Base-by-base conservation (phyloP, 768 basidiomycete species). In the Boletus pseudo-olivaceus region DNA sequence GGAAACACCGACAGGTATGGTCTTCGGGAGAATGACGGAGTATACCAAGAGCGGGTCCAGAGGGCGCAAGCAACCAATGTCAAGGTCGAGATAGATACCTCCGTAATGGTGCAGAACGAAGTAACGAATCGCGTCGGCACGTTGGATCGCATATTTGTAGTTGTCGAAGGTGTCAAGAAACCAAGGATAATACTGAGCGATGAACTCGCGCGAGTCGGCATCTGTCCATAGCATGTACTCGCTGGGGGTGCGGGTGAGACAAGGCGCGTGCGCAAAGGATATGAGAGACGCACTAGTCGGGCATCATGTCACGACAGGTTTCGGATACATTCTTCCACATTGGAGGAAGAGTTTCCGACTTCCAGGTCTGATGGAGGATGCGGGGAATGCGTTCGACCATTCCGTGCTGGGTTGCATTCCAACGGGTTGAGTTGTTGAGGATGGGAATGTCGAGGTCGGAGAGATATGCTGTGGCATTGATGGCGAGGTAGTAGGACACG, bases 171-270 rank as follows among this genome's bases (percentile, higher is more conserved):
- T 96, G 63, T 90, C 83, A 47, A 99, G 81, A 73, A 97, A 97
- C 87, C 93, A 93, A 19, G 88, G 80, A 65, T 98, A 99, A 55
- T 92, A 72, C 55, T 83, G 73, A 17, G 88, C 86, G 63, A 99
- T 91, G 72, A 99, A 98, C 61, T 88, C 81, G 60, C 93, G 85
- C 15, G 97, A 91, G 57, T 80, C 76, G 8, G 84, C 89, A 70
- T 99, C 97, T 14, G 97, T 98, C 97, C 97, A 99, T 11, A 99
- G 80, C 78, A 85, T 94, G 78, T 98, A 97, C 69, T 98, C 85
- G 69, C 95, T 98, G 70, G 23, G 53, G 19, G 56, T 35, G 26
- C 9, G 60, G 42, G 43, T 61, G 52, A 55, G 59, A 65, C 42
- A 50, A 35, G 55, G 53, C n/a, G 61, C 19, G 50, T 27, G 38